Evolutionary conservation across 1,284 basidiomycete genomes (phyloP), one percentile per base, ranked within the genome.

Genomic region (Cryptococcus sp.): DNA sequence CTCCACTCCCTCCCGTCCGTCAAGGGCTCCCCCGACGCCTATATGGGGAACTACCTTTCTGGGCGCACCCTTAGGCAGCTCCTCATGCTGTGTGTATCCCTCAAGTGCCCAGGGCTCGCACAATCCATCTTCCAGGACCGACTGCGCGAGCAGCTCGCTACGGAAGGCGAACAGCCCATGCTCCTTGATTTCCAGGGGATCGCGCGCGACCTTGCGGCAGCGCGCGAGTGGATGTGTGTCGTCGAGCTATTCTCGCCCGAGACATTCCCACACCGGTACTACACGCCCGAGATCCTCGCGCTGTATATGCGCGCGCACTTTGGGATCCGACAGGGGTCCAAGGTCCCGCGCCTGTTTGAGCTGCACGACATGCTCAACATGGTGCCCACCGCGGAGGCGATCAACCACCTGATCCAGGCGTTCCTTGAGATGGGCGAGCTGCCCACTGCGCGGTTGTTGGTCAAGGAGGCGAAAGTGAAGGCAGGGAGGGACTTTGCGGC

Each of bases 401-500:
- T 62, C 42, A 57, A 57, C 18, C 53, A 61, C 15, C 52, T 70
- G 12, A 52, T 68, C 2, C 66, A 69, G 53, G 67, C 71, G 0
- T 60, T 63, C 20, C 59, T 74, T 4, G 56, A 62, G 33, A 53
- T 64, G 2, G 70, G 72, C 16, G 61, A 71, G 52, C 37, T 68
- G 43, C 52, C 52, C 1, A 53, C 50, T 1, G 67, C 65, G 12
- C 46, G 57, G 33, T 44, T 46, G 6, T 50, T 60, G 1, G 56
- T 60, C 16, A 20, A 35, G 43, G 46, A 58, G 40, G 56, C 56
- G 4, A 59, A 62, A 36, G 33, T 21, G 4, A 43, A 37, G 12
- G 59, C 53, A 7, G 44, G 50, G 3, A 18, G 42, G 5, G 60
- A 60, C 44, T 38, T 53, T 15, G 40, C 39, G 6, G 36, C 42